phyloP scores from a whole-genome alignment of 371 early-diverging fungal genomes.

The Haplosporangium sp. region DNA sequence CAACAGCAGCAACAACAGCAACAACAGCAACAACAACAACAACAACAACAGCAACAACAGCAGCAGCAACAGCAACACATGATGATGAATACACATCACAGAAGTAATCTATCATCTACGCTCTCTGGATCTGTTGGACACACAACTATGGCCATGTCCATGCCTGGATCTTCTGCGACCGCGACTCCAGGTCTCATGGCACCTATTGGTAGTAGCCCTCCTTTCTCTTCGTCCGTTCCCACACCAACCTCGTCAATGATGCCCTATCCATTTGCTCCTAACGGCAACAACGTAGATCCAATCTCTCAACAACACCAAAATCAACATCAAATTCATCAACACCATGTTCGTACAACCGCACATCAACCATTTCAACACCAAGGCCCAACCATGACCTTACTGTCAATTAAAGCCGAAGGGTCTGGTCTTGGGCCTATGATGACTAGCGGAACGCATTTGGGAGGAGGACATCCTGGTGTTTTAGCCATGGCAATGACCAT shows the following conservation, averaged over 20 bases:
- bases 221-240: conserved; percentile 5
- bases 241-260: conserved; percentile 14
- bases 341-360: background rate
- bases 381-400: conserved; percentile 29
- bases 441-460: conserved; percentile 3
- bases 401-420: conserved; percentile 28
- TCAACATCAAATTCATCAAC: conserved; percentile 19
- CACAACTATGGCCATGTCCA: conserved; percentile 6
- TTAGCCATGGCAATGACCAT: background rate
- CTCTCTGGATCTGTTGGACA: conserved; percentile 3
- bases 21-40: conserved; percentile 22
- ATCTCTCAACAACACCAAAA: conserved; percentile 6
- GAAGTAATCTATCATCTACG: conserved; percentile 3
- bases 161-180: conserved; percentile 2
- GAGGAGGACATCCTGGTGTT: background rate
- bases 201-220: conserved; percentile 6
- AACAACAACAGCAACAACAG: conserved; percentile 19
- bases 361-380: conserved; percentile 21
- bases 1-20: too few species aligned
- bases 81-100: conserved; percentile 8
- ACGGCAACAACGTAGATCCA: conserved; percentile 8
- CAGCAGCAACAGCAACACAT: conserved; percentile 30
- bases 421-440: background rate
- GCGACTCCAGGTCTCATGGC: conserved; percentile 13
- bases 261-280: conserved; percentile 3